Evolutionary conservation across 768 basidiomycete genomes (phyloP).

Genomic region (Leccinum truebloodii): DNA sequence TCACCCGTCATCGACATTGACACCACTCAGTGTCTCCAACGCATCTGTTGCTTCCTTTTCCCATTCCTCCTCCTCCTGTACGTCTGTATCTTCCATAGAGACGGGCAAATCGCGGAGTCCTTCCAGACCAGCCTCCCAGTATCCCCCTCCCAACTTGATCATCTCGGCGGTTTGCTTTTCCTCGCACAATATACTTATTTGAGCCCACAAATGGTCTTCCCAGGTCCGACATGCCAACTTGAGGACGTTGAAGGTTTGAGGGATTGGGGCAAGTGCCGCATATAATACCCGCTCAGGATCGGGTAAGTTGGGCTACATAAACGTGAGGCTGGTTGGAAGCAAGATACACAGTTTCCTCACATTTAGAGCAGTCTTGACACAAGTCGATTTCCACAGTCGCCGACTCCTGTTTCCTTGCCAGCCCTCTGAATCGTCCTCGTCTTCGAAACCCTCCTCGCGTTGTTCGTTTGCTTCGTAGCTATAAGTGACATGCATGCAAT

Average conservation of each 20-base stretch:
- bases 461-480: constrained; percentile 46
- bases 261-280: constrained; percentile 78
- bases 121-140: constrained; percentile 72
- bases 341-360: constrained; percentile 36
- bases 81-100: constrained; percentile 30
- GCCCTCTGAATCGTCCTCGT: constrained; percentile 43
- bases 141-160: constrained; percentile 61
- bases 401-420: constrained; percentile 79
- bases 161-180: constrained; percentile 76
- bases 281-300: constrained; percentile 83
- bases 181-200: constrained; percentile 78
- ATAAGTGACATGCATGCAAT: constrained; percentile 33
- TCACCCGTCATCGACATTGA: constrained; percentile 67
- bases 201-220: constrained; percentile 97
- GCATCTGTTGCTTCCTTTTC: constrained; percentile 60
- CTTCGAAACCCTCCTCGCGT: constrained; percentile 48
- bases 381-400: constrained; percentile 86
- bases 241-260: constrained; percentile 62
- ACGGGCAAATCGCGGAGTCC: constrained; percentile 42
- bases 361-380: constrained; percentile 75
- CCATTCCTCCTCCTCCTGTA: constrained; percentile 57
- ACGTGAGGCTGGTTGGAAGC: constrained; percentile 6
- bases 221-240: constrained; percentile 81
- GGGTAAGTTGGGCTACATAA: constrained; percentile 52
- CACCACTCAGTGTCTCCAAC: constrained; percentile 57